Percentiles rank a stretch among this genome's conserved stretches.
Conservation (phyloP, 176 grass and related monocot species). For the bread wheat (Triticum aestivum) region IWGSC_CS_RefSeq_v2.1 NC_057797.1:261326-261825, state of each 20-base stretch:
- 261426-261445: conserved; percentile 85
- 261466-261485: conserved; percentile 75
- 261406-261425: conserved; percentile 76
- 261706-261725: conserved; percentile 89
- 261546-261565: conserved; percentile 79
- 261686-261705: conserved; percentile 72
- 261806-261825: conserved; percentile 46
- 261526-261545: conserved; percentile 62
- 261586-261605: conserved; percentile 81
- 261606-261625: conserved; percentile 78
- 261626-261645: conserved; percentile 66
- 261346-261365: conserved; percentile 67
- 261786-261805: conserved; percentile 48
- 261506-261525: conserved; percentile 63
- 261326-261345: conserved; percentile 81
- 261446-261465: conserved; percentile 81
- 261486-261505: conserved; percentile 68
- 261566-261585: conserved; percentile 76
- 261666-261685: conserved; percentile 58
- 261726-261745: conserved; percentile 69
- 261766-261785: conserved; percentile 35
- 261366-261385: conserved; percentile 82
- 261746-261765: conserved; percentile 77
- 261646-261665: conserved; percentile 33
- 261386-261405: conserved; percentile 90